phyloP scores from a whole-genome alignment of 768 basidiomycete genomes.

The Russula abietina region DNA sequence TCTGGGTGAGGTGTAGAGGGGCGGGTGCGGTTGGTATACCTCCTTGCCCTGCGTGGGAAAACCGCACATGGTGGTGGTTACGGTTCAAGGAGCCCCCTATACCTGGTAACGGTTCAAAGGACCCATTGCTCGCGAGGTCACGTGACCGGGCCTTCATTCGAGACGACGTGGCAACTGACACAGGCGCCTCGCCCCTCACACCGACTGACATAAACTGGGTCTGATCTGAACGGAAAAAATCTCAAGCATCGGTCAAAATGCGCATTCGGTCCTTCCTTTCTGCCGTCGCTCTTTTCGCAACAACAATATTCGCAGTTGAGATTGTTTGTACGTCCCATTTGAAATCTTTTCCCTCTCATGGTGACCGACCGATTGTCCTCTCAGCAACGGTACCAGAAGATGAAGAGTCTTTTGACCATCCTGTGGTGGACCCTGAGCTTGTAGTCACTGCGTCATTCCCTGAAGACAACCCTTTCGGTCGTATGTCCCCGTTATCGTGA shows the following conservation, averaged over 20 bases:
- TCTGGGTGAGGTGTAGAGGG: too few species aligned
- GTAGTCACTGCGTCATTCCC: constrained; percentile 51
- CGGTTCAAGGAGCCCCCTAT: too few species aligned
- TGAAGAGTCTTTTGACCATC: constrained; percentile 29
- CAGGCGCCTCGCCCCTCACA: too few species aligned
- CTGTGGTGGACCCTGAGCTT: constrained; percentile 47
- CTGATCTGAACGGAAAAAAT: not conserved
- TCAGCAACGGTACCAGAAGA: constrained; percentile 4
- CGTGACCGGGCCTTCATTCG: too few species aligned
- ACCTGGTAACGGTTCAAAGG: too few species aligned
- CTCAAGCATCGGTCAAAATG: constrained; percentile 13
- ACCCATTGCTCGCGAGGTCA: too few species aligned
- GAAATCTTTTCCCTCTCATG: not conserved
- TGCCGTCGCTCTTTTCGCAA: constrained; percentile 19
- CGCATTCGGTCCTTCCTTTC: constrained; percentile 19
- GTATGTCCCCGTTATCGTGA: constrained; percentile 40
- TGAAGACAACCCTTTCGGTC: constrained; percentile 68
- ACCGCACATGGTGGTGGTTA: too few species aligned
- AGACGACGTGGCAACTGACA: too few species aligned
- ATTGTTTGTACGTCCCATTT: constrained; percentile 20
- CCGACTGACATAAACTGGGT: not conserved
- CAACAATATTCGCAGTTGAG: constrained; percentile 21
- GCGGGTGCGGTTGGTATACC: too few species aligned
- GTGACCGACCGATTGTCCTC: not conserved
- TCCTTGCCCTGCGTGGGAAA: too few species aligned